Base-by-base conservation (phyloP, 2,329 filamentous ascomycete species). In the Macrophomina phaseolina region DNA sequence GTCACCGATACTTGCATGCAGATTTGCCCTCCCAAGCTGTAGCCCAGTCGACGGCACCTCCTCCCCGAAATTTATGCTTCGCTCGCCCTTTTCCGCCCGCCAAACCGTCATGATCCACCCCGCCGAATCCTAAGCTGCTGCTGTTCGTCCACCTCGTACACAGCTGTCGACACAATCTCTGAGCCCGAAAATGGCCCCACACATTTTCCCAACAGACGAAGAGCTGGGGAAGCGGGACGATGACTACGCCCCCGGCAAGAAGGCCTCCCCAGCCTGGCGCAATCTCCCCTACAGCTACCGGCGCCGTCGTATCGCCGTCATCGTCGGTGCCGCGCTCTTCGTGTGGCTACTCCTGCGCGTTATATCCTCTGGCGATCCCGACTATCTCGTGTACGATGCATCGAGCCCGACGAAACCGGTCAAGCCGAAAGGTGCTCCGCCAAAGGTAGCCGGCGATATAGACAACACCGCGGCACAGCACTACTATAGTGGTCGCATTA, bases 401-500 rank as follows among this genome's bases (percentile, higher is more conserved):
- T 38, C 65, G 5, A 34, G 14, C 14, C 28, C 38, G 8, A 23
- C 51, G 9, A 51, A 55, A 32, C 49, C 48, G 36, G 68, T 36
- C 34, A 67, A 69, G 61, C 74, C 73, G 8, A 69, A 64, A 32
- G 73, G 70, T 28, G 63, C 70, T 42, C 73, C 56, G 45, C 75
- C 67, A 67, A 68, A 56, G 69, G 66, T 69, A 32, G 52, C 52
- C 36, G 70, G 67, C 14, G 67, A 70, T 9, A 68, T 69, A 12
- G 71, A 70, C 52, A 68, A 69, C 62, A 67, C 75, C 55, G 68
- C 70, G 64, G 67, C 75, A 53, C 75, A 76, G 65, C 78, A 83
- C 68, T 83, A 84, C 61, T 94, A 90, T 76, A 87, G 89, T 69
- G 93, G 92, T 0, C 86, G 86, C 1, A 84, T 96, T 71, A 87